Evolutionary conservation across 176 grass and related monocot species (phyloP).

Genomic region (Panicum miliaceum): DNA sequence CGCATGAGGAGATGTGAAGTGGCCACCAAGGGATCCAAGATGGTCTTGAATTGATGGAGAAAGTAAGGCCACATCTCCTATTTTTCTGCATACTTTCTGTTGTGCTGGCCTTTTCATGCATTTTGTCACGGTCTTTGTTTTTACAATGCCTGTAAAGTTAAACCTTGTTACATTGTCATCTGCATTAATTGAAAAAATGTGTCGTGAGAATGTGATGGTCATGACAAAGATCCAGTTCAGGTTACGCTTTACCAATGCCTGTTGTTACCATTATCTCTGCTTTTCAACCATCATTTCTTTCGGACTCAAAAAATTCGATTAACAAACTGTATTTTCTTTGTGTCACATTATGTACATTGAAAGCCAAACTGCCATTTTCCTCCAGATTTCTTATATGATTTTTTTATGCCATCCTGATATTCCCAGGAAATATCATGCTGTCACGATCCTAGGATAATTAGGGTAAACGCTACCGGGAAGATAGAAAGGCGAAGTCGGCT

Average conservation of each 20-base stretch:
- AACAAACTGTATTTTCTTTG: background rate
- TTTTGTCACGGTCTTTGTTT: background rate
- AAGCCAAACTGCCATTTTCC: background rate
- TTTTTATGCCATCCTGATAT: constrained; percentile 2
- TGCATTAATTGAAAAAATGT: background rate
- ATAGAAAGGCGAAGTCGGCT: too few species aligned
- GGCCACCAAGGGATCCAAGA: constrained; percentile 74
- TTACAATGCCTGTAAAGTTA: too few species aligned
- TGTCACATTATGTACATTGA: background rate
- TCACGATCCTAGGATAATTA: too few species aligned
- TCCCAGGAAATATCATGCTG: constrained; percentile 65
- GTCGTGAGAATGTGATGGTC: background rate
- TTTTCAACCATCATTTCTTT: background rate
- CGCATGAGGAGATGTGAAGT: constrained; percentile 66
- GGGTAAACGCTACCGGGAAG: too few species aligned
- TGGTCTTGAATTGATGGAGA: constrained; percentile 74
- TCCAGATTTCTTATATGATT: background rate
- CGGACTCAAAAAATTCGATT: background rate
- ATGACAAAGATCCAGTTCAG: background rate
- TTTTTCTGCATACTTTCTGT: background rate
- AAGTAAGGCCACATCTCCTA: constrained; percentile 42
- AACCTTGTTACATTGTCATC: background rate
- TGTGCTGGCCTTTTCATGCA: background rate
- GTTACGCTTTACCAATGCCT: constrained; percentile 8
- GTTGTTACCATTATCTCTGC: background rate